A percentile compares a stretch with the other conserved stretches of the same genome.
Conservation (phyloP, 495 filamentous ascomycete species). For the Letharia lupina region DNA sequence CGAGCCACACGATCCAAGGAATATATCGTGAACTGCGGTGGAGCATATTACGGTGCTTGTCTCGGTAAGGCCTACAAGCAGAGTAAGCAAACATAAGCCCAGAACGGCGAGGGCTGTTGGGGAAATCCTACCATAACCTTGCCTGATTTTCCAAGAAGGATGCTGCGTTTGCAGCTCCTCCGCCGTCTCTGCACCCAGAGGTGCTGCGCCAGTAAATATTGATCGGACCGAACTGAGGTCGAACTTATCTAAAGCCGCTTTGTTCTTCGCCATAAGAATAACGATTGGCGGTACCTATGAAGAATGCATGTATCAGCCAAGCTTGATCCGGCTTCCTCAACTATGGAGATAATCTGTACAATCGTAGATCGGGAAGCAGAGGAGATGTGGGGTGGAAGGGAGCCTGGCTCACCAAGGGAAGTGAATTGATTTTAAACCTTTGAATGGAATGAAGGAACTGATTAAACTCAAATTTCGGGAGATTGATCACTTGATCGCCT, state of each 20-base stretch:
- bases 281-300: conserved; percentile 75
- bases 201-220: conserved; percentile 77
- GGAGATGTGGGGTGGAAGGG: neutral
- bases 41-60: conserved; percentile 64
- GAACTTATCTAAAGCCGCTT: conserved; percentile 54
- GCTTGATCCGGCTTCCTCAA: neutral
- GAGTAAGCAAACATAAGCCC: neutral
- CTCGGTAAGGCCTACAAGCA: conserved; percentile 64
- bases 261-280: conserved; percentile 66
- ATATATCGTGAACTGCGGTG: conserved; percentile 58
- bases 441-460: conserved; percentile 59
- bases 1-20: conserved; percentile 63
- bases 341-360: neutral
- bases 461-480: conserved; percentile 76
- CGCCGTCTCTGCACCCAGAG: conserved; percentile 70
- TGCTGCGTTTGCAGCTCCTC: conserved; percentile 55
- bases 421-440: conserved; percentile 57
- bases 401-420: conserved; percentile 52
- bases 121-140: conserved; percentile 62
- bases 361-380: neutral
- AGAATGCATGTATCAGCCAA: neutral
- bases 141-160: conserved; percentile 58
- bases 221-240: conserved; percentile 61
- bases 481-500: conserved; percentile 69
- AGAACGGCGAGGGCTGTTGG: neutral